A percentile compares a stretch with the other conserved stretches of the same genome.
Evolutionary conservation across 1,284 basidiomycete genomes (phyloP).

Genomic region (Puccinia triticina): DNA sequence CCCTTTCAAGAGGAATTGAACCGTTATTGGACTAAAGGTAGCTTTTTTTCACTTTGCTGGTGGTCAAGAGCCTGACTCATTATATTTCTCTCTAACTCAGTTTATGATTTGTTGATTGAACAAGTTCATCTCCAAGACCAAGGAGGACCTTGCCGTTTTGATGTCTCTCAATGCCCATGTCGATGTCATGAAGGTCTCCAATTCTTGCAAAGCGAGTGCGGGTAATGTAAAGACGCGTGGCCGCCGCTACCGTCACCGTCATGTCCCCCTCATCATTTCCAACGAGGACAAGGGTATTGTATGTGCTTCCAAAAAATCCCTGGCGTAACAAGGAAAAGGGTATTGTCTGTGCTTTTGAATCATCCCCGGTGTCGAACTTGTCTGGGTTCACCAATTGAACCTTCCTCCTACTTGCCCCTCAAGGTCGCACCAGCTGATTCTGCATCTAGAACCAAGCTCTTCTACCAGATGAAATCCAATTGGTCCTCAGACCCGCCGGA

Average conservation of each 20-base stretch:
- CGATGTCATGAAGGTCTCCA: slow-evolving; percentile 95
- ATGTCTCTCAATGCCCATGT: slow-evolving; percentile 86
- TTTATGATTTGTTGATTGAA: no score
- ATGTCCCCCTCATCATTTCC: slow-evolving; percentile 96
- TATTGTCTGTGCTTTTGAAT: slow-evolving; percentile 98
- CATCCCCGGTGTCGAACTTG: slow-evolving; percentile 96
- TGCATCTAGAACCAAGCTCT: slow-evolving; percentile 92
- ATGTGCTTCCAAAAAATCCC: no score
- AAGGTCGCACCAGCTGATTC: slow-evolving; percentile 98
- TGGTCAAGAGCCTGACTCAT: no score
- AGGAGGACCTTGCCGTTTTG: slow-evolving; percentile 92
- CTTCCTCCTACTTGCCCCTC: slow-evolving; percentile 98
- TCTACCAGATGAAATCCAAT: slow-evolving; percentile 67
- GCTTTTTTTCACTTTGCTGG: no score
- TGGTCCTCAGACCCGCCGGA: slow-evolving; percentile 75
- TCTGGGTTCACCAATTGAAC: slow-evolving; percentile 92
- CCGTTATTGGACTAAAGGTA: no score
- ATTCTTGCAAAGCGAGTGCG: slow-evolving; percentile 94
- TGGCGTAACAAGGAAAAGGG: no score
- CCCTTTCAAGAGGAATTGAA: no score
- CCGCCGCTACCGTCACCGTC: slow-evolving; percentile 93
- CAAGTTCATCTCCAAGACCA: slow-evolving; percentile 93
- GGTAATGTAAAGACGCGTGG: slow-evolving; percentile 98
- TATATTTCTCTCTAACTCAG: no score
- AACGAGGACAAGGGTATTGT: slow-evolving; percentile 96